Conservation (phyloP, 2,329 filamentous ascomycete genomes). For the Tolypocladium nubicola region DNA sequence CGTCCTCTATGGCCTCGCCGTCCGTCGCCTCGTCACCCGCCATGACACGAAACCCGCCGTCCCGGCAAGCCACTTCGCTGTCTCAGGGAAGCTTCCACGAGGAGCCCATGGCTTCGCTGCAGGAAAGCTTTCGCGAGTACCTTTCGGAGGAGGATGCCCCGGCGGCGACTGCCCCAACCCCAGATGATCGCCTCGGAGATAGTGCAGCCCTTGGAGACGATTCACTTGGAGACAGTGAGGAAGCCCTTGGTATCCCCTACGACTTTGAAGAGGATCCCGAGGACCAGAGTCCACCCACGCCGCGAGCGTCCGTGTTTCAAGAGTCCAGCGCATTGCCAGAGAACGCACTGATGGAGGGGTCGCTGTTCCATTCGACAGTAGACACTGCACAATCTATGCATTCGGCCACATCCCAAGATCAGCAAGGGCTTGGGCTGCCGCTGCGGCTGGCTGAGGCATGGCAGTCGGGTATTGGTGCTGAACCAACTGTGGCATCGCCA, state of each 20-base stretch:
- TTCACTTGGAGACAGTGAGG: constrained; percentile 38
- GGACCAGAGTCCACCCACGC: constrained; percentile 34
- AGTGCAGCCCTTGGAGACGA: constrained; percentile 33
- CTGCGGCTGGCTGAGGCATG: neutral
- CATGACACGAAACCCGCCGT: constrained; percentile 26
- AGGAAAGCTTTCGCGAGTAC: constrained; percentile 14
- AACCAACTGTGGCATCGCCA: neutral
- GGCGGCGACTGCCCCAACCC: neutral
- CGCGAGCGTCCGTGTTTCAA: constrained; percentile 39
- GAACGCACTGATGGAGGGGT: neutral
- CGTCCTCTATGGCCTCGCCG: constrained; percentile 38
- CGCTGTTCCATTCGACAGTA: constrained; percentile 17
- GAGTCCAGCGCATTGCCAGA: constrained; percentile 13
- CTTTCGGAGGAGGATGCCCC: constrained; percentile 4
- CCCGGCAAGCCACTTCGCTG: constrained; percentile 17
- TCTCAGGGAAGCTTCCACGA: constrained; percentile 16
- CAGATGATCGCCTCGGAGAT: constrained; percentile 24
- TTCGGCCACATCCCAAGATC: constrained; percentile 4
- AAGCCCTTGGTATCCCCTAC: constrained; percentile 46
- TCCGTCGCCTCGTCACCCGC: constrained; percentile 41
- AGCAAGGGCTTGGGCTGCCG: neutral
- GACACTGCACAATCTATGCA: constrained; percentile 7
- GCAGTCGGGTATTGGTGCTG: neutral
- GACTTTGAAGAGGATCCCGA: constrained; percentile 31
- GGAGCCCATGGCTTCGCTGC: constrained; percentile 12